Evolutionary conservation across 306 rosid genomes (phyloP).

Genomic region (Clitoria ternatea): DNA sequence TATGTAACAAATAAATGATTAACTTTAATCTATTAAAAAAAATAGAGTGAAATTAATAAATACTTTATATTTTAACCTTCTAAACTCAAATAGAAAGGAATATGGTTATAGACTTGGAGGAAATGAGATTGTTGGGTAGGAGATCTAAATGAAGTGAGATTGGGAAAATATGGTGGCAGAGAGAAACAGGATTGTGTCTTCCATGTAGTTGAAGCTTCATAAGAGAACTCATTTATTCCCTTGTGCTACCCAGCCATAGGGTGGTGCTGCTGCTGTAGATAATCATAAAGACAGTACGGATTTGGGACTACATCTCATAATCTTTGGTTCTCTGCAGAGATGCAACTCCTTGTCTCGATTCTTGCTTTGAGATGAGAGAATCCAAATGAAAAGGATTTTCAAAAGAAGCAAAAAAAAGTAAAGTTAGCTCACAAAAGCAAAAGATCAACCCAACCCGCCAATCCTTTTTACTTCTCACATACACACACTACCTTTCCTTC

Average conservation of each 20-base stretch:
- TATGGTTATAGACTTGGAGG: constrained; percentile 41
- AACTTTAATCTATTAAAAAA: too few species aligned
- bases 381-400: constrained; percentile 20
- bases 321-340: constrained; percentile 37
- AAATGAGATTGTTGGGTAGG: constrained; percentile 49
- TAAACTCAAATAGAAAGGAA: background rate
- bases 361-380: constrained; percentile 40
- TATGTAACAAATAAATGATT: too few species aligned
- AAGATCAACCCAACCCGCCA: constrained; percentile 7
- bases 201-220: constrained; percentile 21
- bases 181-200: constrained; percentile 28
- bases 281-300: constrained; percentile 59
- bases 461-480: constrained; percentile 41
- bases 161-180: constrained; percentile 37
- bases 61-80: too few species aligned
- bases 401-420: constrained; percentile 15
- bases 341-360: constrained; percentile 49
- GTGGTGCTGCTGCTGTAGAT: too few species aligned
- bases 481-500: constrained; percentile 2
- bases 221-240: constrained; percentile 43
- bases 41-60: too few species aligned
- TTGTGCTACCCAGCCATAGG: constrained; percentile 32
- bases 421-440: constrained; percentile 23
- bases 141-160: constrained; percentile 44
- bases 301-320: constrained; percentile 33